phyloP scores from a whole-genome alignment of 2,329 filamentous ascomycete genomes.

The Pseudocercospora eumusae region DNA sequence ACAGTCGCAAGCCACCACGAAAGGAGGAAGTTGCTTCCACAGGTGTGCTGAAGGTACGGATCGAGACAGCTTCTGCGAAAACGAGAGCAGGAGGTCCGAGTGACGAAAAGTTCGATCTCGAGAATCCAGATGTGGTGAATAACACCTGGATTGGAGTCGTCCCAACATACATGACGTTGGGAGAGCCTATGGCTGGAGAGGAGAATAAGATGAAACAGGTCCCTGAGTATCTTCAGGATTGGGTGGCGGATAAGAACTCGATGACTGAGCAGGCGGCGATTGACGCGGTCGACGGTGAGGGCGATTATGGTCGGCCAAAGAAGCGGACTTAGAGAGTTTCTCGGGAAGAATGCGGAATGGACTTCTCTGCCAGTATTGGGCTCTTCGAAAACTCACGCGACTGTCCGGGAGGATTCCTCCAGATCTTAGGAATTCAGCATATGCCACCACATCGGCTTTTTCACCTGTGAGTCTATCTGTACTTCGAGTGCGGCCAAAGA shows the following conservation, averaged over 20 bases:
- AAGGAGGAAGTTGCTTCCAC: constrained; percentile 74
- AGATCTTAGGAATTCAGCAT: constrained; percentile 19
- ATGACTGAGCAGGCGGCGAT: constrained; percentile 40
- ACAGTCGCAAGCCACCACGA: constrained; percentile 70
- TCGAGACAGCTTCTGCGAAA: constrained; percentile 75
- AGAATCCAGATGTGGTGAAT: constrained; percentile 51
- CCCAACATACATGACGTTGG: constrained; percentile 64
- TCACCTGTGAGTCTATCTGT: constrained; percentile 20
- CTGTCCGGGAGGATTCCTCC: constrained; percentile 2
- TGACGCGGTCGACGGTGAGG: constrained; percentile 36
- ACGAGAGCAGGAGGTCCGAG: constrained; percentile 65
- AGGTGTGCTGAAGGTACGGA: constrained; percentile 67
- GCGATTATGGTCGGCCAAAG: constrained; percentile 16
- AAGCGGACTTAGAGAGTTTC: constrained; percentile 1
- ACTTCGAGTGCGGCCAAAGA: constrained; percentile 28
- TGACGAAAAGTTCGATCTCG: constrained; percentile 60
- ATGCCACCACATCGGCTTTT: constrained; percentile 31
- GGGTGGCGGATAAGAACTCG: constrained; percentile 52
- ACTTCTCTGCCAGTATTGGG: constrained; percentile 25
- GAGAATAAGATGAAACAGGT: constrained; percentile 61
- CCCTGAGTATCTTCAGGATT: constrained; percentile 63
- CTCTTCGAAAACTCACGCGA: constrained; percentile 3
- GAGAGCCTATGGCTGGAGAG: constrained; percentile 61
- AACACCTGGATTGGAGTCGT: constrained; percentile 64
- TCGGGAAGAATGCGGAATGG: constrained; percentile 21